Evolutionary conservation across 176 grass and related monocot genomes (phyloP), one percentile per base, ranked within the genome.

Genomic region (Juncus inflexus): DNA sequence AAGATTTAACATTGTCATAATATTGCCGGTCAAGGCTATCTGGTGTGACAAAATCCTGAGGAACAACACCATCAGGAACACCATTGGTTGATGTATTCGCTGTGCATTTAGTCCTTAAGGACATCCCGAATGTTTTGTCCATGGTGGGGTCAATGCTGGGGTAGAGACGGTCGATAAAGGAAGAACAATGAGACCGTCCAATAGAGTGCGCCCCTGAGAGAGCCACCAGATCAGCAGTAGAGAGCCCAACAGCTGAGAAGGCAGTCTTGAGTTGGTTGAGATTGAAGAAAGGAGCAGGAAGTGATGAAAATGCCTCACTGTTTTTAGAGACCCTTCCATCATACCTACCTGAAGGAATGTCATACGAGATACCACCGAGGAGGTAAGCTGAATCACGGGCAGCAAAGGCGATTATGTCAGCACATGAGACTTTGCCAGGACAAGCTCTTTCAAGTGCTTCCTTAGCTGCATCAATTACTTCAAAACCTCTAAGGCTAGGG

Each of bases 131-230:
- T 53, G 41, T 16, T 39, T 49, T 0, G 35, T 78, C 12, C 28
- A 78, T 58, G 69, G 52, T 50, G 7, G 69, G 35, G 69, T 58
- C 52, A 2, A 59, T 16, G 38, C 2, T 43, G 3, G 69, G 54
- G 55, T 78, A 19, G 43, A 70, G 45, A 13, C 80, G 80, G 74
- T 11, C 36, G 0, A 74, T 39, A 80, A 91, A 79, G 12, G 80
- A 52, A 0, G 83, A 83, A 80, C 88, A 91, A 65, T 91, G 88
- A 5, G 88, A 75, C 47, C 66, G 74, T 69, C 88, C 81, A 14
- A 89, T 63, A 42, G 85, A 80, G 77, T 84, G 85, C 8, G 77
- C 81, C 9, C 81, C 85, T 1, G 87, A 91, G 80, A 91, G 87
- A 43, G 66, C 12, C 9, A 89, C 86, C 68, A 95, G 67, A 40